Evolutionary conservation across 179 eudicot species (phyloP), one percentile per base, ranked within the genome.

Genomic region (Camellia oleifera): DNA sequence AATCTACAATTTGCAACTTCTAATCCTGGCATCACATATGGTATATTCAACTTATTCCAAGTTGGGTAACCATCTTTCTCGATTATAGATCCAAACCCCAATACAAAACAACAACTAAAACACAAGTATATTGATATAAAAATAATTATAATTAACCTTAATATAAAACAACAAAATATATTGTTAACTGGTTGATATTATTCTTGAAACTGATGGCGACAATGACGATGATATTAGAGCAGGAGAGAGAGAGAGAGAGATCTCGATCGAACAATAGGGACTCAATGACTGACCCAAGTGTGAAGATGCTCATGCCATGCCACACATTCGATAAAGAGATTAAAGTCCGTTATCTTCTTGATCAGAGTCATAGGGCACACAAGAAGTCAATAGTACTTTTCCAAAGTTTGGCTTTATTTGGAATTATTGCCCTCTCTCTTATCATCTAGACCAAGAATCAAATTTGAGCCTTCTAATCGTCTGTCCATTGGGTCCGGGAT

Each of bases 1-100:
- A 1, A 32, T 32, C 17, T 7, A 14, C 46, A 42, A 42, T 68
- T 14, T 40, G 48, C 71, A 68, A 68, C 72, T 68, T 68, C 20
- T 10, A 67, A 67, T 67, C 71, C 48, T 42, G 50, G 72, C 71
- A 44, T 68, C 71, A 68, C 71, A 72, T 72, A 11, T 7, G 13
- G 6, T 32, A 56, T 1, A n/a, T 17, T 44, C 18, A 42, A 15
- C 23, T 69, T 9, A 4, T 46, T 71, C 40, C 40, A 18, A 71
- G 40, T 46, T 70, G 15, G 20, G 14, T 48, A 0, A n/a, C 23
- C 4, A n/a, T 69, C 23, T 20, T 32, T 40, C n/a, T 67, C n/a
- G 4, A 13, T 32, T 0, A 32, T 66, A 66, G 3, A 56, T 56
- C 0, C 0, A 9, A 13, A 32, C 40, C 40, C 40, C 40, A 32